These are phyloP conservation scores for Plectosphaerella sp. DNA, from an alignment of 2,329 filamentous ascomycete genomes.

Conservation along the genomic window DNA sequence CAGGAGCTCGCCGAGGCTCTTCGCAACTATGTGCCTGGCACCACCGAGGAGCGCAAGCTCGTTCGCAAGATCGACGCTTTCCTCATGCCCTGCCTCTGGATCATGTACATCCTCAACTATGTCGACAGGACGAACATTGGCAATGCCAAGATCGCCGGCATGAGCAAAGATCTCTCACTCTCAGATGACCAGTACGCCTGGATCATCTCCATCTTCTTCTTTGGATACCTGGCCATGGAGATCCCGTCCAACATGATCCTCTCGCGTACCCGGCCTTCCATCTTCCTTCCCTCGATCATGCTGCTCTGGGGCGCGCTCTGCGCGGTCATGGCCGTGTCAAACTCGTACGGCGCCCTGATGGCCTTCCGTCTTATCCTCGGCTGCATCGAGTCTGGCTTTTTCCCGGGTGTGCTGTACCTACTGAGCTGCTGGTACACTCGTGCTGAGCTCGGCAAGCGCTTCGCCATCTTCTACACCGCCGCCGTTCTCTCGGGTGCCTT, in stretches of 20 bases:
- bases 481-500: slow-evolving; percentile 50
- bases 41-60: slow-evolving; percentile 15
- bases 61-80: slow-evolving; percentile 12
- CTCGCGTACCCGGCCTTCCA: slow-evolving; percentile 39
- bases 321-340: slow-evolving; percentile 44
- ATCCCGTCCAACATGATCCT: slow-evolving; percentile 51
- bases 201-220: slow-evolving; percentile 49
- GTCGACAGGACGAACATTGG: slow-evolving; percentile 26
- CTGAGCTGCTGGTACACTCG: slow-evolving; percentile 51
- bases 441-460: slow-evolving; percentile 47
- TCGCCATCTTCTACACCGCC: slow-evolving; percentile 53
- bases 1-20: slow-evolving; percentile 18
- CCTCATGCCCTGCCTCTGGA: slow-evolving; percentile 6
- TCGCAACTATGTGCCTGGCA: slow-evolving; percentile 19
- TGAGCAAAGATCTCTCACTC: slow-evolving; percentile 39
- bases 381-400: slow-evolving; percentile 45
- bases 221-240: slow-evolving; percentile 48
- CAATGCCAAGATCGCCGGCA: slow-evolving; percentile 47
- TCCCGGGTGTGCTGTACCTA: slow-evolving; percentile 45
- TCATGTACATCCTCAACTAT: slow-evolving; percentile 21
- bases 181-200: slow-evolving; percentile 45
- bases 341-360: slow-evolving; percentile 42
- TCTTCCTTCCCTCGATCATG: slow-evolving; percentile 49
- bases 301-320: slow-evolving; percentile 39
- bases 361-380: slow-evolving; percentile 42